These are phyloP conservation scores for Tilletia indica DNA, from an alignment of 1,284 basidiomycete species.

Conservation along the genomic window DNA sequence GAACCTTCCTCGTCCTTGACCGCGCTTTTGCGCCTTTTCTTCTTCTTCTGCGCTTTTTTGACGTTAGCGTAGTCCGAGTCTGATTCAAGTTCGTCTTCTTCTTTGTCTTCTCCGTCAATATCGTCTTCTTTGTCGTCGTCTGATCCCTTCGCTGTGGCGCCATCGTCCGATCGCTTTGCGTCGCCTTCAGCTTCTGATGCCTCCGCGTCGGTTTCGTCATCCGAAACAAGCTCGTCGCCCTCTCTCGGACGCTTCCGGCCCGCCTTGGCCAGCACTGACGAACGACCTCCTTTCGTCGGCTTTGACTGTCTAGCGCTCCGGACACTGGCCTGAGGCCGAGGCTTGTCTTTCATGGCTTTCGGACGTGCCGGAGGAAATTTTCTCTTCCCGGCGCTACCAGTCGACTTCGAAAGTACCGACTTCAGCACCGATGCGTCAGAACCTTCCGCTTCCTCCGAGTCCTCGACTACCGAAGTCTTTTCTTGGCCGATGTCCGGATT, in stretches of 20 bases:
- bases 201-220: not conserved
- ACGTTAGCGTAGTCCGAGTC: not conserved
- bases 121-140: not conserved
- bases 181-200: not conserved
- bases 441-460: not conserved
- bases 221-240: slow-evolving; percentile 1
- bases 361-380: slow-evolving; percentile 1
- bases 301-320: not conserved
- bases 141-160: not conserved
- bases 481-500: not conserved
- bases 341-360: not conserved
- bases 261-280: not conserved
- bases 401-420: not conserved
- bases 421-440: not conserved
- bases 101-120: not conserved
- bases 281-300: not conserved
- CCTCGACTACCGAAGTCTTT: not conserved
- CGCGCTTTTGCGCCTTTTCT: not conserved
- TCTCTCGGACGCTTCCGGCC: not conserved
- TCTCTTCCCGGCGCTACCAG: not conserved
- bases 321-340: not conserved
- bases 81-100: not conserved
- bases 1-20: not conserved
- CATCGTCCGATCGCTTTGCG: not conserved
- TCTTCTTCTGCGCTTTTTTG: no score